Evolutionary conservation across 1,284 basidiomycete genomes (phyloP).

Genomic region (Sanguinoderma infundibulare): DNA sequence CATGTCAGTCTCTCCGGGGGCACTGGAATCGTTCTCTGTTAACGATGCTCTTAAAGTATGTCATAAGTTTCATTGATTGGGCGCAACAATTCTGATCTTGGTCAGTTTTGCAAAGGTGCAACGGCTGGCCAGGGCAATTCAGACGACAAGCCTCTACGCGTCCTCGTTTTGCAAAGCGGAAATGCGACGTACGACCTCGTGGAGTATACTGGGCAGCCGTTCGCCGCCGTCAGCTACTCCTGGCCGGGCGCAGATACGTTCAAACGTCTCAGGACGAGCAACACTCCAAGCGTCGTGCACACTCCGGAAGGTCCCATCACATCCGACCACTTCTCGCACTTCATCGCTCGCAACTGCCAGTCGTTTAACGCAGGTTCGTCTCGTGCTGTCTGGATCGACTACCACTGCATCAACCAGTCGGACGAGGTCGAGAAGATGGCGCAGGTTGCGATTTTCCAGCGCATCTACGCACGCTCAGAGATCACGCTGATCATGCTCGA

Average conservation of each 20-base stretch:
- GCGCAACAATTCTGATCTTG: neutral
- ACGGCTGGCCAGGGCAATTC: neutral
- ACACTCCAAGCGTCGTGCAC: neutral
- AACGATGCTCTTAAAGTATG: neutral
- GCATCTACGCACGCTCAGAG: slow-evolving; percentile 14
- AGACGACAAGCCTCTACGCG: slow-evolving; percentile 10
- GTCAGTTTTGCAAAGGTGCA: slow-evolving; percentile 10
- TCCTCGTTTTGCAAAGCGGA: slow-evolving; percentile 1
- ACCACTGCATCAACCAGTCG: slow-evolving; percentile 19
- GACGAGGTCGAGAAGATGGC: slow-evolving; percentile 12
- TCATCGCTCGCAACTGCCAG: slow-evolving; percentile 12
- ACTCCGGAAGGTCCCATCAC: neutral
- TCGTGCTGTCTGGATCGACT: slow-evolving; percentile 18
- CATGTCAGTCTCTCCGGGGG: too few relatives aligned
- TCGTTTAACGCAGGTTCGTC: neutral
- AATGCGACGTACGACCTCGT: slow-evolving; percentile 6
- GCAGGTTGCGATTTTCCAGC: slow-evolving; percentile 23
- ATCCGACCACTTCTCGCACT: slow-evolving; percentile 17
- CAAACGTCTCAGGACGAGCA: slow-evolving; percentile 1
- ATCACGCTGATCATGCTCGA: slow-evolving; percentile 18
- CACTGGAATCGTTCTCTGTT: too few relatives aligned
- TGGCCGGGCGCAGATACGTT: slow-evolving; percentile 9
- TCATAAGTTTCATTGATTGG: neutral
- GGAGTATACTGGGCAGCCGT: slow-evolving; percentile 14
- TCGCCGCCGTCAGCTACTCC: slow-evolving; percentile 21